Base-by-base conservation (phyloP, 2,329 filamentous ascomycete genomes). In the Xylaria arbuscula region DNA sequence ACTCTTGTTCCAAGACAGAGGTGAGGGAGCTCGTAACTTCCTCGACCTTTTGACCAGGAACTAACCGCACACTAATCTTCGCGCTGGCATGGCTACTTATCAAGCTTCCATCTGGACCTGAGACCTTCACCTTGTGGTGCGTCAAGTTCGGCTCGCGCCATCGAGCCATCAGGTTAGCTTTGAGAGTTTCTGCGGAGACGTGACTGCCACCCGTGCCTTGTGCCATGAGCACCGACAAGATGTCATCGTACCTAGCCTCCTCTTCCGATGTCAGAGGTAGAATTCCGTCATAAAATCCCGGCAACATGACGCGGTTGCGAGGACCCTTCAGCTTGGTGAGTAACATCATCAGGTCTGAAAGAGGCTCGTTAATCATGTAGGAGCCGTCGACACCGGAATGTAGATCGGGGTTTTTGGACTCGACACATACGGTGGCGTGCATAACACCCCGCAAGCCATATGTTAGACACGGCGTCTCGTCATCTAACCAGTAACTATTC, bases 401-500 rank as follows among this genome's bases (percentile, higher is more conserved):
- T 1, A 97, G 87, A 80, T 99, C 96, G 0, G 94, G 94, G 70
- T 93, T 90, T 60, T 89, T 89, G 66, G 94, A 97, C 72, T 97
- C 91, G 32, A 99, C 90, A 69, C 94, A 92, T 6, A 98, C 87
- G 0, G 93, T 97, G 5, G 94, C 95, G 78, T 98, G 95, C 24
- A 99, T 90, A 32, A 99, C 95, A 28, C 96, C 96, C 57, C 96
- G 89, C 7, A 98, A 86, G 0, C 96, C 96, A 70, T 99, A 99
- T 0, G 96, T 99, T 66, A 99, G 83, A 78, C 96, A 99, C 0
- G 96, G 96, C 1, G 97, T 94, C 72, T 97, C 92, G 76, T 99
- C 95, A 77, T 98, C 94, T 1, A 99, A 86, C 96, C 96, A 99
- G 83, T 99, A 99, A 80, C 94, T 98, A 83, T 99, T 99, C 24